Base-by-base conservation (phyloP, 129 eudicot species). In the Scalesia atractyloides region DNA sequence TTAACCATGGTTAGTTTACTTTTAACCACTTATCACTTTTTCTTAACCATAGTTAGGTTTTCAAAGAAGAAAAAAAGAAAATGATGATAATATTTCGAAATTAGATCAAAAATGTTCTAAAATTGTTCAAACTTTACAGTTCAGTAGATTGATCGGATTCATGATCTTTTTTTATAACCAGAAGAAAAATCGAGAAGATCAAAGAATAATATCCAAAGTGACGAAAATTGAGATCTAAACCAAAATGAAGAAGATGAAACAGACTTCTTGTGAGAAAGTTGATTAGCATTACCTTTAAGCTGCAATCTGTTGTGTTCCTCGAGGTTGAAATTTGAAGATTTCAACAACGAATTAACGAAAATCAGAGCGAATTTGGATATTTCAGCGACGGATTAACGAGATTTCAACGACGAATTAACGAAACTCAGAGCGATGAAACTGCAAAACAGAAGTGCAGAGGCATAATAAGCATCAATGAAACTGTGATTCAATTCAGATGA, bases 1-100 rank as follows among this genome's bases (percentile, higher is more conserved):
- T 62, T 73, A 77, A 82, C 86, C 72, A 61, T 73, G 82, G 86
- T 82, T 82, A 82, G 84, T 59, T 80, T 47, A 48, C 43, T 65
- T 66, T 24, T 9, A 52, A 39, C 49, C 53, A 68, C 24, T 68
- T 9, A 2, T 43, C 52, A 17, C 43, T 54, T 79, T 51, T 15
- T 4, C 10, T 36, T 59, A 82, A 82, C 82, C 48, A 50, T 67
- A 57, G 80, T 82, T 80, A 16, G 59, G 22, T 41, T 13, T 49
- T 49, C 7, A 43, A 7, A 9, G 34, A 48, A 3, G 50, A 41
- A 37, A 56, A 8, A n/a, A 22, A 9, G n/a, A 20, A 10, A 52
- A 73, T 53, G 52, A 69, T 17, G 48, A 24, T 41, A 48, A 54
- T 41, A 16, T 26, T 9, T 15, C 33, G 1, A 26, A 50, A 37